A percentile compares a stretch with the other conserved stretches of the same genome.
Conservation (phyloP, 1,139 yeast species). For the Hansenula lynferdii region DNA sequence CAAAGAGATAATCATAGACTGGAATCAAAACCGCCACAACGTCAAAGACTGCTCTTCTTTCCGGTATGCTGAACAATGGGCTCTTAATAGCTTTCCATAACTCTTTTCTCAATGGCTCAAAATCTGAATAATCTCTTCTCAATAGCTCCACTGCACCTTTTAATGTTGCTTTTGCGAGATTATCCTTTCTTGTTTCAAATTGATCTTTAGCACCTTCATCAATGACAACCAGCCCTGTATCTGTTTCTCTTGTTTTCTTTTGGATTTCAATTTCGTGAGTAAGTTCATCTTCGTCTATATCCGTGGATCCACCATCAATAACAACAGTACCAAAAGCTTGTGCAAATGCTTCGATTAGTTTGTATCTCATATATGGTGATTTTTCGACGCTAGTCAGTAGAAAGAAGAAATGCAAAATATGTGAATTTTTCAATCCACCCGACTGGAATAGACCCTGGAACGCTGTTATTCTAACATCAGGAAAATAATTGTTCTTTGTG, state of each 20-base stretch:
- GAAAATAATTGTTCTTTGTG: slow-evolving; percentile 44
- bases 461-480: slow-evolving; percentile 60
- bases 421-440: slow-evolving; percentile 71
- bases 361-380: slow-evolving; percentile 46
- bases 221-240: slow-evolving; percentile 40
- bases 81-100: slow-evolving; percentile 72
- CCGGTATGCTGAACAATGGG: slow-evolving; percentile 52
- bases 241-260: slow-evolving; percentile 7
- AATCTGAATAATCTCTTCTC: slow-evolving; percentile 60
- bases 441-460: slow-evolving; percentile 63
- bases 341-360: slow-evolving; percentile 43
- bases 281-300: slow-evolving; percentile 57
- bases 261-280: slow-evolving; percentile 27
- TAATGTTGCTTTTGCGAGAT: slow-evolving; percentile 31
- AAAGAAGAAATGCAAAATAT: slow-evolving; percentile 58
- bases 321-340: slow-evolving; percentile 66
- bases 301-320: slow-evolving; percentile 50
- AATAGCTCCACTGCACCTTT: slow-evolving; percentile 54
- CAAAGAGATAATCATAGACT: slow-evolving; percentile 56
- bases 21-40: slow-evolving; percentile 61
- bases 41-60: slow-evolving; percentile 61
- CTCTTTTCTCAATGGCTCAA: slow-evolving; percentile 51
- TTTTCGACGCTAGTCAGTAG: slow-evolving; percentile 52
- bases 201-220: slow-evolving; percentile 41
- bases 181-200: slow-evolving; percentile 46